Conservation (phyloP, 2,329 filamentous ascomycete species). For the Trichoderma pleuroti region DNA sequence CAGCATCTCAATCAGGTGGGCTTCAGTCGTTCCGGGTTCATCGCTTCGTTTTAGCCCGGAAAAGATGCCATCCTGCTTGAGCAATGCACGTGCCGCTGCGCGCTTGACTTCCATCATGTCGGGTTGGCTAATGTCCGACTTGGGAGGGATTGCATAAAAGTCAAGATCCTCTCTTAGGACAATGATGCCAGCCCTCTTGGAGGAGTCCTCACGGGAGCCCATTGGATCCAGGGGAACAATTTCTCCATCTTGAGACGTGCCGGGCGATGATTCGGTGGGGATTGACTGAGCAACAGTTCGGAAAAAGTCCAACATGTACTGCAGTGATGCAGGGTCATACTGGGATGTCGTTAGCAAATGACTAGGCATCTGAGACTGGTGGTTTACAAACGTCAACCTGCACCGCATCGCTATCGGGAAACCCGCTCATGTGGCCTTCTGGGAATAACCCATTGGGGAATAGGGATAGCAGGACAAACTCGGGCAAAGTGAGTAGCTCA, state of each 20-base stretch:
- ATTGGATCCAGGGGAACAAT: conserved; percentile 68
- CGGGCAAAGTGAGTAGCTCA: conserved; percentile 89
- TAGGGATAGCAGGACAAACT: conserved; percentile 95
- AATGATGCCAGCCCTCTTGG: conserved; percentile 92
- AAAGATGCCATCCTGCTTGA: conserved; percentile 92
- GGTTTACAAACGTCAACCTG: conserved; percentile 85
- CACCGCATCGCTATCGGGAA: conserved; percentile 88
- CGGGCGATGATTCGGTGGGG: conserved; percentile 67
- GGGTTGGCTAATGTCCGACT: conserved; percentile 73
- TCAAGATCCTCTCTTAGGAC: conserved; percentile 94
- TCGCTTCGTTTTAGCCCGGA: conserved; percentile 92
- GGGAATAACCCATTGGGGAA: conserved; percentile 98
- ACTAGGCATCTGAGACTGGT: neutral
- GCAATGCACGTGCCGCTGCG: conserved; percentile 79
- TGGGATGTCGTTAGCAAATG: conserved; percentile 38
- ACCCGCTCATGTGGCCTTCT: conserved; percentile 91
- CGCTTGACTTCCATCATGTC: conserved; percentile 98
- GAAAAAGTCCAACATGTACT: conserved; percentile 99
- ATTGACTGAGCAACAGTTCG: conserved; percentile 95
- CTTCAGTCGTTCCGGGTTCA: conserved; percentile 92
- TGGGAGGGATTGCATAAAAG: conserved; percentile 93
- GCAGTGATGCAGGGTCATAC: conserved; percentile 94
- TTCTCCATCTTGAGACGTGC: conserved; percentile 60
- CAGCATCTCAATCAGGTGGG: conserved; percentile 98
- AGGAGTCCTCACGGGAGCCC: conserved; percentile 68